A percentile compares a stretch with the other conserved stretches of the same genome.
Evolutionary conservation across 331 rosid genomes (phyloP).

Genomic region (Quercus lobata): DNA sequence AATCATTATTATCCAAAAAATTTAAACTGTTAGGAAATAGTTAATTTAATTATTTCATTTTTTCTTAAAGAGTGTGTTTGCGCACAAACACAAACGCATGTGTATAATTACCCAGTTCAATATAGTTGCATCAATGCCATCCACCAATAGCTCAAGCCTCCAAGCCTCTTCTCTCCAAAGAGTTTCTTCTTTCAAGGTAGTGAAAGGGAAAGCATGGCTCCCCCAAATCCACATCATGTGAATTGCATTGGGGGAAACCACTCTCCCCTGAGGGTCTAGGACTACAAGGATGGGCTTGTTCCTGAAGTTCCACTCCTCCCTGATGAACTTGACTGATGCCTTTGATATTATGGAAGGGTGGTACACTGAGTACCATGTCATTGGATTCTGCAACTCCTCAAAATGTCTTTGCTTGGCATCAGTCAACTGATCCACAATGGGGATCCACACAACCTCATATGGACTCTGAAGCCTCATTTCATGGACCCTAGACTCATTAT

Average conservation of each 20-base stretch:
- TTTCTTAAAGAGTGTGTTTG: too few relatives aligned
- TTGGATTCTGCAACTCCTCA: slow-evolving; percentile 20
- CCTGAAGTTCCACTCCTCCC: slow-evolving; percentile 52
- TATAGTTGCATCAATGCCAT: slow-evolving; percentile 38
- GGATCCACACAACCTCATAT: slow-evolving; percentile 59
- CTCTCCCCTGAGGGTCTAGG: slow-evolving; percentile 57
- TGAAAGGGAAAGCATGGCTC: slow-evolving; percentile 48
- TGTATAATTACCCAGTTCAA: slow-evolving; percentile 39
- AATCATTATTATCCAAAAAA: too few relatives aligned
- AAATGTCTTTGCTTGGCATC: slow-evolving; percentile 33
- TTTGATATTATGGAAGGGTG: slow-evolving; percentile 49
- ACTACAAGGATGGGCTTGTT: slow-evolving; percentile 62
- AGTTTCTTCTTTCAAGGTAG: slow-evolving; percentile 36
- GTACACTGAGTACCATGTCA: slow-evolving; percentile 56
- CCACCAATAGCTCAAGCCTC: slow-evolving; percentile 39
- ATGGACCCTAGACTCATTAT: slow-evolving; percentile 44
- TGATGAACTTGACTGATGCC: slow-evolving; percentile 41
- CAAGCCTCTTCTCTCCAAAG: slow-evolving; percentile 48
- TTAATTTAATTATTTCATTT: too few relatives aligned
- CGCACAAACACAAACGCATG: neutral
- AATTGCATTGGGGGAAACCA: slow-evolving; percentile 47
- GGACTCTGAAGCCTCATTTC: slow-evolving; percentile 31
- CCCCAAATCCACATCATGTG: slow-evolving; percentile 69
- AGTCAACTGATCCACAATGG: slow-evolving; percentile 43
- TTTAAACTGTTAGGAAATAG: too few relatives aligned